phyloP scores from a whole-genome alignment of 2,329 filamentous ascomycete species.

The Hymenoscyphus fructigenus region DNA sequence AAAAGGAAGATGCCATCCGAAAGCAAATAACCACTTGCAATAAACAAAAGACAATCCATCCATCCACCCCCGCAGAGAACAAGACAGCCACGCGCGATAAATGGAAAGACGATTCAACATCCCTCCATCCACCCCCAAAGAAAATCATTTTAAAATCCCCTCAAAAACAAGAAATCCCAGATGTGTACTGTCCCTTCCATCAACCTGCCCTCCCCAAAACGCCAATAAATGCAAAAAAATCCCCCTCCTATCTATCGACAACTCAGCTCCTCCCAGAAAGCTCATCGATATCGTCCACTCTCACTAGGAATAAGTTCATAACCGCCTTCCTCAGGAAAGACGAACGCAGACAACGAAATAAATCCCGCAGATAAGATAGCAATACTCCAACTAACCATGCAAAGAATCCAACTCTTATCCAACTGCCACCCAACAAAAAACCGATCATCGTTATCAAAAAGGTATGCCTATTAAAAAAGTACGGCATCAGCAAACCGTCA shows the following conservation, averaged over 20 bases:
- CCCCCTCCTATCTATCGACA: background rate
- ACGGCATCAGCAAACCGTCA: slow-evolving; percentile 9
- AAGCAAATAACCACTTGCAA: background rate
- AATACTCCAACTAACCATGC: slow-evolving; percentile 54
- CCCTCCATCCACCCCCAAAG: background rate
- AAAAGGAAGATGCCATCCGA: background rate
- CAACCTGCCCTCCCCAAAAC: background rate
- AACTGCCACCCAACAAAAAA: slow-evolving; percentile 83
- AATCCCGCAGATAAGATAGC: slow-evolving; percentile 54
- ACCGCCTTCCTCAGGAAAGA: slow-evolving; percentile 77
- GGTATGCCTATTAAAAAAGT: slow-evolving; percentile 63
- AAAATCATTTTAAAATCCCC: background rate
- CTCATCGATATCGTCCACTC: slow-evolving; percentile 14
- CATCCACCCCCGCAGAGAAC: background rate
- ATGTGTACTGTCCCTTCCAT: slow-evolving; percentile 1
- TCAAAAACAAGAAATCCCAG: background rate
- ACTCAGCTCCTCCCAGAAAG: background rate
- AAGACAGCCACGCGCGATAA: background rate
- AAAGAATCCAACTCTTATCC: slow-evolving; percentile 75
- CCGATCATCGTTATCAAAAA: slow-evolving; percentile 79
- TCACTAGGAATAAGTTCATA: slow-evolving; percentile 71
- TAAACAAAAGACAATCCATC: background rate
- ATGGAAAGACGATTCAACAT: background rate
- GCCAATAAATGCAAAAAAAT: background rate
- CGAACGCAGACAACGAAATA: slow-evolving; percentile 64